These are phyloP conservation scores for Hansenula lynferdii DNA, from an alignment of 1,139 yeast species.

Conservation along the genomic window DNA sequence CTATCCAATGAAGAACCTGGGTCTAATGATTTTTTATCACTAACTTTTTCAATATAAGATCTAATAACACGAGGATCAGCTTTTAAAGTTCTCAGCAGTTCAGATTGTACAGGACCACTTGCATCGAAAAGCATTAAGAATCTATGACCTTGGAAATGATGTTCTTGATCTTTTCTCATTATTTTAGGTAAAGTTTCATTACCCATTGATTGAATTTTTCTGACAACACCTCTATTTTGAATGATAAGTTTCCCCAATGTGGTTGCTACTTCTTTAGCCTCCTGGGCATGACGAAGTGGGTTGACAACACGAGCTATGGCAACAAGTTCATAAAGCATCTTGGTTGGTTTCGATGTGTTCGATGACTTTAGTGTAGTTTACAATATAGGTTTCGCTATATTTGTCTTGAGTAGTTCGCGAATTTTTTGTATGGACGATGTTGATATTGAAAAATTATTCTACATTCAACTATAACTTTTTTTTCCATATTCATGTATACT, in stretches of 20 bases:
- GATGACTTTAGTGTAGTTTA: too few relatives aligned
- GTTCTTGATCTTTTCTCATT: slow-evolving; percentile 80
- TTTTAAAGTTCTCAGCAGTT: slow-evolving; percentile 72
- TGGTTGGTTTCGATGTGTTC: too few relatives aligned
- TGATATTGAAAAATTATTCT: too few relatives aligned
- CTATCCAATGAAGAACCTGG: slow-evolving; percentile 49
- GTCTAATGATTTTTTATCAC: slow-evolving; percentile 49
- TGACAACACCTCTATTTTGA: slow-evolving; percentile 86
- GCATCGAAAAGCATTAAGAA: slow-evolving; percentile 85
- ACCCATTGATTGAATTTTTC: slow-evolving; percentile 79
- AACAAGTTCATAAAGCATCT: slow-evolving; percentile 84
- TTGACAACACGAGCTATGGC: slow-evolving; percentile 81
- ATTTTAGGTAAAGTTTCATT: slow-evolving; percentile 74
- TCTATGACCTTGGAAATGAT: slow-evolving; percentile 86
- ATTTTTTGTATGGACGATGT: too few relatives aligned
- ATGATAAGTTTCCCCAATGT: slow-evolving; percentile 82
- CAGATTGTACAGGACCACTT: slow-evolving; percentile 80
- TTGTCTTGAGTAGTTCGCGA: too few relatives aligned
- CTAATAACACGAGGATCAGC: slow-evolving; percentile 89
- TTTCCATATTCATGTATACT: too few relatives aligned
- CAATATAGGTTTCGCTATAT: too few relatives aligned
- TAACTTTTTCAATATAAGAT: slow-evolving; percentile 66
- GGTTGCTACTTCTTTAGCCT: slow-evolving; percentile 67
- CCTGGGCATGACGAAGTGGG: slow-evolving; percentile 48
- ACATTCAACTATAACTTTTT: too few relatives aligned